Evolutionary conservation across 345 rosid genomes (phyloP).

Genomic region (Trapa bicornis): DNA sequence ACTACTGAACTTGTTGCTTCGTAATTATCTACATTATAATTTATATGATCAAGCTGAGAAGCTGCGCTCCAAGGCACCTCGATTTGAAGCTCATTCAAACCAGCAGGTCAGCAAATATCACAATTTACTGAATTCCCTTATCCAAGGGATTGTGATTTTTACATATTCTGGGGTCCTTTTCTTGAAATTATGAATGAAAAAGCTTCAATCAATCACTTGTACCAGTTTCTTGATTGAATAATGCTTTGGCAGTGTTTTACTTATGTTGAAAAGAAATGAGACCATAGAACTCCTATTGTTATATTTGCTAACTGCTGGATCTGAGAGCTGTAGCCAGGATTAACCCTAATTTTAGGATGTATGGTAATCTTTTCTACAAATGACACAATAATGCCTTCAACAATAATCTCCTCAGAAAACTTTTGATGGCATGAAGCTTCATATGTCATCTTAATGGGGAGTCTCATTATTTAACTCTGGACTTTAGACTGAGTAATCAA

Average conservation of each 20-base stretch:
- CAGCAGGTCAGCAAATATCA: constrained; percentile 43
- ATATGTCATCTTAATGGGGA: too few species aligned
- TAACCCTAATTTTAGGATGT: neutral
- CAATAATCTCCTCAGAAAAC: too few species aligned
- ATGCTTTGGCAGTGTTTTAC: neutral
- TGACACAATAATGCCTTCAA: neutral
- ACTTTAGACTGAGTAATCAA: too few species aligned
- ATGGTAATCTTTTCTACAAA: neutral
- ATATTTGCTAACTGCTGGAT: neutral
- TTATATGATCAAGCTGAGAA: constrained; percentile 91
- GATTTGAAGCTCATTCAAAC: constrained; percentile 88
- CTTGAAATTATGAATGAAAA: neutral
- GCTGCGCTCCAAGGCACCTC: constrained; percentile 75
- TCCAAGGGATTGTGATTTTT: neutral
- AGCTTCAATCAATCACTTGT: neutral
- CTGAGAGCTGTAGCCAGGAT: neutral
- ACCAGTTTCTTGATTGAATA: neutral
- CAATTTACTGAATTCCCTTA: neutral
- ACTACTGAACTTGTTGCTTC: constrained; percentile 69
- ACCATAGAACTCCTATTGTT: neutral
- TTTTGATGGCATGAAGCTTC: too few species aligned
- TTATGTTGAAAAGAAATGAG: neutral
- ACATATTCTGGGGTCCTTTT: neutral
- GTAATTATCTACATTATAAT: constrained; percentile 79
- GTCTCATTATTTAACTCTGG: too few species aligned